phyloP scores from a whole-genome alignment of 1,284 basidiomycete species.

The Boletus smithii region DNA sequence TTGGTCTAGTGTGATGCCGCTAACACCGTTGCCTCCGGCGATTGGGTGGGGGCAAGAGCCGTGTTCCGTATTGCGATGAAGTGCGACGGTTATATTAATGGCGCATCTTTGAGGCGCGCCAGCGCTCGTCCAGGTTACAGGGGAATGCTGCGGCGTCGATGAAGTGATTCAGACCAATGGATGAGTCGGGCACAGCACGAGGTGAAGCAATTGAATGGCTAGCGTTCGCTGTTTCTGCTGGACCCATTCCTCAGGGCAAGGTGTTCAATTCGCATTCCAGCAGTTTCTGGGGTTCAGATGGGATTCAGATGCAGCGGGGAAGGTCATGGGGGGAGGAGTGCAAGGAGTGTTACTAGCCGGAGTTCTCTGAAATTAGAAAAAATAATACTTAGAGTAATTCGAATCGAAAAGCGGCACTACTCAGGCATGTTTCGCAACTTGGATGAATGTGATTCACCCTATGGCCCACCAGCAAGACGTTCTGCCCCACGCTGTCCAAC shows the following conservation, averaged over 20 bases:
- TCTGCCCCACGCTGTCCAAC: background rate
- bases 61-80: slow-evolving; percentile 16
- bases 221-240: slow-evolving; percentile 3
- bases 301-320: slow-evolving; percentile 7
- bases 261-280: background rate
- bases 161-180: slow-evolving; percentile 1
- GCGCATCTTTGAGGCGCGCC: slow-evolving; percentile 11
- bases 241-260: slow-evolving; percentile 4
- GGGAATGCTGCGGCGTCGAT: background rate
- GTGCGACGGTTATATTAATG: slow-evolving; percentile 27
- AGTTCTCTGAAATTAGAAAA: slow-evolving; percentile 31
- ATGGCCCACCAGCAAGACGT: too few species aligned
- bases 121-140: slow-evolving; percentile 4
- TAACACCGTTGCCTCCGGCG: slow-evolving; percentile 16
- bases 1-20: slow-evolving; percentile 1
- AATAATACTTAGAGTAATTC: slow-evolving; percentile 36
- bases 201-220: background rate
- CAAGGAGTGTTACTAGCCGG: slow-evolving; percentile 33
- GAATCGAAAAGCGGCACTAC: slow-evolving; percentile 22
- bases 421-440: slow-evolving; percentile 6
- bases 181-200: background rate
- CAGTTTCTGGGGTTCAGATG: slow-evolving; percentile 10
- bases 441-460: slow-evolving; percentile 7
- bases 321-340: slow-evolving; percentile 29
- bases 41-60: slow-evolving; percentile 24